Conservation (phyloP, 345 rosid species). For the Nasturtium officinale region DNA sequence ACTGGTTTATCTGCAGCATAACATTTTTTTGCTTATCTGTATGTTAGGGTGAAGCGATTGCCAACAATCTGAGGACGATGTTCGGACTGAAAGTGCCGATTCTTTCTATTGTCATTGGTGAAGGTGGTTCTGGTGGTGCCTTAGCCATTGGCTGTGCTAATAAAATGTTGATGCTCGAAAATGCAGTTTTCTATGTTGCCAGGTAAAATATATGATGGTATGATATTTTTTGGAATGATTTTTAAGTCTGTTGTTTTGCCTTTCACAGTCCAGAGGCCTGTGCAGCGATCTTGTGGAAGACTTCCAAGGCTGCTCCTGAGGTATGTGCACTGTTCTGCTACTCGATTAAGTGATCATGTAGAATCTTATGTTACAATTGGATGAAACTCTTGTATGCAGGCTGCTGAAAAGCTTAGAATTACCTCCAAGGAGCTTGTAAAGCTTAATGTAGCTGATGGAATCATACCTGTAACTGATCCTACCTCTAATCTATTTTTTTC, state of each 20-base stretch:
- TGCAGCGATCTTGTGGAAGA: conserved; percentile 96
- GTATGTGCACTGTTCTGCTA: conserved; percentile 43
- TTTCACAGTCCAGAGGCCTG: conserved; percentile 91
- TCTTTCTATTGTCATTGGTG: conserved; percentile 90
- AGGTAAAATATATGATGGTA: conserved; percentile 55
- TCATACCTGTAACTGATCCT: conserved; percentile 68
- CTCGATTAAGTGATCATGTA: conserved; percentile 22
- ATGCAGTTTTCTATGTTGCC: conserved; percentile 94
- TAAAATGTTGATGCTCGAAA: conserved; percentile 92
- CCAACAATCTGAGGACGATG: conserved; percentile 92
- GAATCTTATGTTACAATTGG: conserved; percentile 11
- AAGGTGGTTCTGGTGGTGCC: conserved; percentile 99
- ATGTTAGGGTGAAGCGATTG: conserved; percentile 93
- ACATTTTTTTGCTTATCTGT: conserved; percentile 6
- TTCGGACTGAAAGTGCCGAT: conserved; percentile 95
- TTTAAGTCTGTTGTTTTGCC: conserved; percentile 5
- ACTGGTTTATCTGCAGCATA: conserved; percentile 17
- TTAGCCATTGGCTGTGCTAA: conserved; percentile 96
- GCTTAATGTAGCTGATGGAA: conserved; percentile 81
- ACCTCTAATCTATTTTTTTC: conserved; percentile 15
- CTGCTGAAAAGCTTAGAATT: conserved; percentile 89
- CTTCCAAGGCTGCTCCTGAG: conserved; percentile 90
- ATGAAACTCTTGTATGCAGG: conserved; percentile 55
- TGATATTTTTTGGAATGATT: not conserved
- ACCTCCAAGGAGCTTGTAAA: conserved; percentile 73